Evolutionary conservation across 257 asterid species (phyloP).

Genomic region (Echium plantagineum): DNA sequence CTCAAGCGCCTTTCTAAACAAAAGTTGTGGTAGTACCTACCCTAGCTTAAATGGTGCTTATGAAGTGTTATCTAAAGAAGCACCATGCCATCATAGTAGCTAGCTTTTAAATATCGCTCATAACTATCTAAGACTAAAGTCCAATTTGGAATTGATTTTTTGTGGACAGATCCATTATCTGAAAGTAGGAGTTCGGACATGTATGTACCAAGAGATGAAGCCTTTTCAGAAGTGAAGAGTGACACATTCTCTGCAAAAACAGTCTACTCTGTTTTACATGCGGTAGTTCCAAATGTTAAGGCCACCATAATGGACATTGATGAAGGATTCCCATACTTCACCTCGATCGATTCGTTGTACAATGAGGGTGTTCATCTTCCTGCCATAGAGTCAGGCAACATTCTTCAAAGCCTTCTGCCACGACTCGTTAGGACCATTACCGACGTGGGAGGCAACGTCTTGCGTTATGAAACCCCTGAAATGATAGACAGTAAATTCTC

Average conservation of each 20-base stretch:
- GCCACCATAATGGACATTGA: slow-evolving; percentile 7
- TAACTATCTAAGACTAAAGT: too few species aligned
- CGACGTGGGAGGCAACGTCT: slow-evolving; percentile 11
- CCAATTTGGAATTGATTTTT: too few species aligned
- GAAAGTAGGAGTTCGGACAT: slow-evolving; percentile 24
- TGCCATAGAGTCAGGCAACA: background rate
- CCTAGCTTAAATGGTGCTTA: too few species aligned
- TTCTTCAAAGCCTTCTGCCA: slow-evolving; percentile 20
- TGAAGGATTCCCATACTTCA: slow-evolving; percentile 35
- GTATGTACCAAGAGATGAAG: slow-evolving; percentile 72
- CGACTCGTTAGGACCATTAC: slow-evolving; percentile 29
- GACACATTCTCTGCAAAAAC: slow-evolving; percentile 31
- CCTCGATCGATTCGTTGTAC: slow-evolving; percentile 46
- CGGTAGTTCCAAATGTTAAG: slow-evolving; percentile 27
- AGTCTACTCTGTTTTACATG: slow-evolving; percentile 30
- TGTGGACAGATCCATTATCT: slow-evolving; percentile 36
- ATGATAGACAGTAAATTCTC: slow-evolving; percentile 31
- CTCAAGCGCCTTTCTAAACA: too few species aligned
- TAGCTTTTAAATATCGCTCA: too few species aligned
- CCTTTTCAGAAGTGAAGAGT: slow-evolving; percentile 43
- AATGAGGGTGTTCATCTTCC: slow-evolving; percentile 40
- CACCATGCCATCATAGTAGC: too few species aligned
- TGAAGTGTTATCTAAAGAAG: too few species aligned
- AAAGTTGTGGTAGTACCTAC: too few species aligned
- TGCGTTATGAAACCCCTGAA: slow-evolving; percentile 46